Evolutionary conservation across 805 yeast species (phyloP), one percentile per base, ranked within the genome.

Genomic region (Huiozyma naganishii): DNA sequence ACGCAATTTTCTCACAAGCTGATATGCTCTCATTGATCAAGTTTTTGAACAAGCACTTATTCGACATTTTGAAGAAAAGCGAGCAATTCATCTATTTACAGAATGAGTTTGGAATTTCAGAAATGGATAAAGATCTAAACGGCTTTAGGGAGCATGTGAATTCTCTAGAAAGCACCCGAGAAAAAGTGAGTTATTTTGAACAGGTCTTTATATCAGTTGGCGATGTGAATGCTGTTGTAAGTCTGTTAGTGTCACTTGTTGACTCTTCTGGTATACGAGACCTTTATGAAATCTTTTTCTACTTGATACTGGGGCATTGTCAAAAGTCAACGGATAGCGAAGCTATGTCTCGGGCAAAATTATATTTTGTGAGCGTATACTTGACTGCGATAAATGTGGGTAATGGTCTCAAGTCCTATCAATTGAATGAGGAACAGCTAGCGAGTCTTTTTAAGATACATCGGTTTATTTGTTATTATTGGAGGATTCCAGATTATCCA

Each of bases 71-170:
- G 10, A 59, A 55, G 42, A 39, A 42, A 27, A 42, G 47, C 38
- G 52, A 50, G 32, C 51, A 45, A 11, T 62, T 61, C 37, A 45
- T 50, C 5, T 37, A 46, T n/a, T 39, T 62, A 36, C 57, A 56
- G 40, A 45, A 53, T 9, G 54, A 53, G 11, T 49, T 60, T 32
- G 52, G 52, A 12, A 55, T 61, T 7, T 53, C 62, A 5, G 51
- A 56, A 44, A 47, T 36, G 28, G 63, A 57, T 40, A 50, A 54
- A 1, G 59, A 60, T 36, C 53, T 51, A 34, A 52, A 61, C 45
- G 37, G 48, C 5, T 57, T 59, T 28, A 51, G 60, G 35, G 58
- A 55, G 27, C 35, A 41, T 6, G 13, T 46, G 3, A 13, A 8
- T 9, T 37, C 44, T 4, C 12, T 27, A 13, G 27, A 9, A 2